Evolutionary conservation across 2,329 filamentous ascomycete species (phyloP).

Genomic region (Coleophoma crateriformis): DNA sequence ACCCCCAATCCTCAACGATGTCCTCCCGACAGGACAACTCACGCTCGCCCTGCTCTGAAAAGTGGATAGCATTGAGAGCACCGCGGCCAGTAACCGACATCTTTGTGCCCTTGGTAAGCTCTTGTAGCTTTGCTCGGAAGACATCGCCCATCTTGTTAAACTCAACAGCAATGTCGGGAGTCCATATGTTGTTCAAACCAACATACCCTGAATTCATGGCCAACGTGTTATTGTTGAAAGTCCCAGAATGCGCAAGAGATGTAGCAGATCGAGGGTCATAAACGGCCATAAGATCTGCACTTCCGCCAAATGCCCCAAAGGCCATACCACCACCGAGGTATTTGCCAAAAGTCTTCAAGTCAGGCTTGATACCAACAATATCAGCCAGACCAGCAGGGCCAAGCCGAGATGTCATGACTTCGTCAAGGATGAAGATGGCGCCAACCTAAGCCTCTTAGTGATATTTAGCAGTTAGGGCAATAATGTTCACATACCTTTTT

Average conservation of each 20-base stretch:
- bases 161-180: background rate
- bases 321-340: slow-evolving; percentile 59
- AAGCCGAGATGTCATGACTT: slow-evolving; percentile 63
- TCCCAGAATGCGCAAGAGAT: slow-evolving; percentile 50
- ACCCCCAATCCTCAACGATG: slow-evolving; percentile 3
- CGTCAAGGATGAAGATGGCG: slow-evolving; percentile 62
- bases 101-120: slow-evolving; percentile 3
- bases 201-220: slow-evolving; percentile 33
- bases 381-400: slow-evolving; percentile 41
- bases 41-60: background rate
- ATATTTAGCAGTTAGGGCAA: background rate
- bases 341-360: slow-evolving; percentile 60
- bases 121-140: slow-evolving; percentile 1
- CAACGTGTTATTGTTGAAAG: slow-evolving; percentile 64
- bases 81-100: slow-evolving; percentile 5
- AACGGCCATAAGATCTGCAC: slow-evolving; percentile 47
- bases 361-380: slow-evolving; percentile 40
- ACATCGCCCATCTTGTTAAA: slow-evolving; percentile 2
- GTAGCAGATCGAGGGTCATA: slow-evolving; percentile 41
- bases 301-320: slow-evolving; percentile 61
- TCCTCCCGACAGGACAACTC: slow-evolving; percentile 2
- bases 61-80: slow-evolving; percentile 2
- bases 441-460: slow-evolving; percentile 22
- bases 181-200: slow-evolving; percentile 2
- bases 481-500: slow-evolving; percentile 1